Percentiles rank a stretch among this genome's conserved stretches.
phyloP scores from a whole-genome alignment of 768 basidiomycete species.

The Boletus edulis region DNA sequence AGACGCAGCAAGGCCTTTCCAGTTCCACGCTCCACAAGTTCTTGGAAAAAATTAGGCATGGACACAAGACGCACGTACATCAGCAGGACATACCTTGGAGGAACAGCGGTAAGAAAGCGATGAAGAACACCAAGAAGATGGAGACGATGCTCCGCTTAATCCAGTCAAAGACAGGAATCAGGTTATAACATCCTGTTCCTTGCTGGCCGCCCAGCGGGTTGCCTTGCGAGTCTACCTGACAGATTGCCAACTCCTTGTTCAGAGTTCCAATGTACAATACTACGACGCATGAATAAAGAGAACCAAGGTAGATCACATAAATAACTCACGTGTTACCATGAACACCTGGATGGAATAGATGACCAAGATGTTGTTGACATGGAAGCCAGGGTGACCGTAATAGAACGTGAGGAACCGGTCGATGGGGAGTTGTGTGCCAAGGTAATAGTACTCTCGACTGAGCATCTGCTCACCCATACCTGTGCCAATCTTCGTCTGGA shows the following conservation, averaged over 20 bases:
- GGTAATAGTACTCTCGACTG: conserved; percentile 98
- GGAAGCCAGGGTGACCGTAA: conserved; percentile 99
- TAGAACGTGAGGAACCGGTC: conserved; percentile 99
- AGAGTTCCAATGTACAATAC: conserved; percentile 95
- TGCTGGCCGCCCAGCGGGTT: conserved; percentile 82
- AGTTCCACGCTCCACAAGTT: conserved; percentile 94
- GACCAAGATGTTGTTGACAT: conserved; percentile 99
- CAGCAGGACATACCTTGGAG: conserved; percentile 68
- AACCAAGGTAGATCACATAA: not conserved
- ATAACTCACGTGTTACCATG: conserved; percentile 84
- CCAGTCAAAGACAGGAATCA: conserved; percentile 97
- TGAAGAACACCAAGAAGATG: conserved; percentile 99
- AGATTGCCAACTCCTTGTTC: conserved; percentile 90
- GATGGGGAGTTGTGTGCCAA: conserved; percentile 96
- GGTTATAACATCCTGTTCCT: conserved; percentile 82
- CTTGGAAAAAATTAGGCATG: conserved; percentile 37
- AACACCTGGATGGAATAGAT: conserved; percentile 98
- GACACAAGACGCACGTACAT: not conserved
- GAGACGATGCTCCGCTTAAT: conserved; percentile 95
- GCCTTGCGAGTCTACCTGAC: conserved; percentile 76
- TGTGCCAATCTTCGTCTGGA: conserved; percentile 99
- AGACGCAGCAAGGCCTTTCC: conserved; percentile 93
- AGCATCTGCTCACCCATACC: conserved; percentile 99
- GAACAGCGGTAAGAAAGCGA: conserved; percentile 95
- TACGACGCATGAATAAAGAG: conserved; percentile 29